Percentiles rank a stretch among this genome's conserved stretches.
phyloP scores from a whole-genome alignment of 108 stramenopile genomes.

The Stephanodiscus triporus region DNA sequence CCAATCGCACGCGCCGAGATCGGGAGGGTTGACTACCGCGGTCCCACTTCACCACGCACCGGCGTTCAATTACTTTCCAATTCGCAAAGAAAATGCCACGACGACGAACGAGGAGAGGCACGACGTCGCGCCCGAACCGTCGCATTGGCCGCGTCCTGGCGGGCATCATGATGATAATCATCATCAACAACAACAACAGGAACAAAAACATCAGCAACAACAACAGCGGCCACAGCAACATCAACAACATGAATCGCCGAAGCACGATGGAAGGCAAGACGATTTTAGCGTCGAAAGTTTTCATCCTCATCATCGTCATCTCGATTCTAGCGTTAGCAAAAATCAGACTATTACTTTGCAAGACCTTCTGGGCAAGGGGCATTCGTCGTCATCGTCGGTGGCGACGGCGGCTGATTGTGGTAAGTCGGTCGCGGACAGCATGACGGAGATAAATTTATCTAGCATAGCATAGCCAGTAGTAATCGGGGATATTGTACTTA shows the following conservation, averaged over 20 bases:
- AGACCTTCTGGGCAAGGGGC: background rate
- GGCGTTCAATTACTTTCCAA: too few relatives aligned
- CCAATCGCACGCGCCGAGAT: background rate
- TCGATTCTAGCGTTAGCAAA: background rate
- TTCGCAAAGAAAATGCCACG: too few relatives aligned
- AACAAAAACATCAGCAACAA: background rate
- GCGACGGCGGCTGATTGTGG: background rate
- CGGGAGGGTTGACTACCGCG: too few relatives aligned
- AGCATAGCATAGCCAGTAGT: background rate
- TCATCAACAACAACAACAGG: background rate
- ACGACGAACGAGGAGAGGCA: too few relatives aligned
- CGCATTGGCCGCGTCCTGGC: background rate
- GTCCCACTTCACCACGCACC: too few relatives aligned
- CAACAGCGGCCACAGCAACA: background rate
- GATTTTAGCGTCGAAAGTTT: background rate
- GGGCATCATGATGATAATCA: background rate
- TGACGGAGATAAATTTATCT: background rate
- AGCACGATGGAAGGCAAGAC: background rate
- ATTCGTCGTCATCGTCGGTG: background rate
- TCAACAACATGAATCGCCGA: background rate
- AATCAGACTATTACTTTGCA: background rate
- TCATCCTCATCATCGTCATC: background rate
- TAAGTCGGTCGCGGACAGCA: background rate
- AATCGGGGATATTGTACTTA: too few relatives aligned
- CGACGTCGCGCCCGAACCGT: background rate